Percentiles rank a stretch among this genome's conserved stretches.
phyloP scores from a whole-genome alignment of 352 stramenopile species.

The Pythium folliculosum region DNA sequence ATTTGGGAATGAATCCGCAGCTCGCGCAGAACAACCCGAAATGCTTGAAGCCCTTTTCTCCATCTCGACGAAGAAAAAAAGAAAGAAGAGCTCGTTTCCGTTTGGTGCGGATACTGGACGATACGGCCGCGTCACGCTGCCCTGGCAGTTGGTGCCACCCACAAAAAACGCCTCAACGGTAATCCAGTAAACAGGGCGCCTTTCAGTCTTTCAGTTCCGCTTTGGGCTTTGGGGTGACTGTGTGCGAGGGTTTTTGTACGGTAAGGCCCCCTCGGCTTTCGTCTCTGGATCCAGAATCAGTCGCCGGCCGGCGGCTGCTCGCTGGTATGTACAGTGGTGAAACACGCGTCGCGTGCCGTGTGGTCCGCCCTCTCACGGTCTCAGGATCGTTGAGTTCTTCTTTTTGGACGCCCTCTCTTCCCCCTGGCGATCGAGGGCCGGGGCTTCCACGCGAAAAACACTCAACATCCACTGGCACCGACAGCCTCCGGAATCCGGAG shows the following conservation, averaged over 20 bases:
- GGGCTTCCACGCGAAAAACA: neutral
- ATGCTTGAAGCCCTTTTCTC: neutral
- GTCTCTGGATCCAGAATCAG: constrained; percentile 5
- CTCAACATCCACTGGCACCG: too few relatives aligned
- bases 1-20: neutral
- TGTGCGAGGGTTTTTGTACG: too few relatives aligned
- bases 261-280: neutral
- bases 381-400: neutral
- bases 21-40: neutral
- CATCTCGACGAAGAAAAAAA: too few relatives aligned
- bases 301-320: constrained; percentile 4
- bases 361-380: constrained; percentile 9
- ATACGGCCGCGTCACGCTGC: neutral
- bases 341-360: constrained; percentile 3
- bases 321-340: constrained; percentile 5
- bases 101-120: neutral
- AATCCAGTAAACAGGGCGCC: neutral
- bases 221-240: neutral
- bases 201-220: neutral
- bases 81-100: neutral
- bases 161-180: neutral
- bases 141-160: neutral
- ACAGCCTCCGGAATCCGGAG: too few relatives aligned
- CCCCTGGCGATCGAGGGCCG: neutral
- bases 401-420: neutral